phyloP scores from a whole-genome alignment of 169 alveolate species.

The Eimeria falciformis region DNA sequence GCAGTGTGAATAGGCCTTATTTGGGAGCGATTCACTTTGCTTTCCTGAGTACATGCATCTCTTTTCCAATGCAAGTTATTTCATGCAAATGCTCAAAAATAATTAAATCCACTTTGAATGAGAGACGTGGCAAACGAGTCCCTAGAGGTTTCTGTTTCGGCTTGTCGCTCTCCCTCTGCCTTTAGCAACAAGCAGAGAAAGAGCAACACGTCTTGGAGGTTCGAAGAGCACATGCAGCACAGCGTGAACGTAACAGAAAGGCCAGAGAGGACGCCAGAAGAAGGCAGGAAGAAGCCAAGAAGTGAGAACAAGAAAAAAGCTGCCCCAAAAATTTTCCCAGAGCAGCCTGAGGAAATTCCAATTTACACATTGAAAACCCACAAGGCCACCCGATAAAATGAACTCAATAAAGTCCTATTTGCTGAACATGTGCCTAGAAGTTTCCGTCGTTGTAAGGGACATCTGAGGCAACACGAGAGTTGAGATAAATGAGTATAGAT shows the following conservation, averaged over 20 bases:
- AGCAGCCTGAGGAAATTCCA: too few relatives aligned
- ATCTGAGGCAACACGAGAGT: not conserved
- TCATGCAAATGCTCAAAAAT: not conserved
- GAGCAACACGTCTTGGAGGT: conserved; percentile 34
- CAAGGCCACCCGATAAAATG: not conserved
- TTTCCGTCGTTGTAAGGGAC: not conserved
- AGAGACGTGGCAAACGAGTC: too few relatives aligned
- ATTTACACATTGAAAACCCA: not conserved
- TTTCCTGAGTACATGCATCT: too few relatives aligned
- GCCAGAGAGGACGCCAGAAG: conserved; percentile 43
- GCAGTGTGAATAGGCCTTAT: too few relatives aligned
- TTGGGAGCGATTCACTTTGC: too few relatives aligned
- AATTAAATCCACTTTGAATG: too few relatives aligned
- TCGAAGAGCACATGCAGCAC: conserved; percentile 33
- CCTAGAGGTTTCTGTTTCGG: not conserved
- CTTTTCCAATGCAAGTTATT: too few relatives aligned
- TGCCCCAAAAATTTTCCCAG: not conserved
- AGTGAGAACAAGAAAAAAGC: not conserved
- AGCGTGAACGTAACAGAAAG: conserved; percentile 50
- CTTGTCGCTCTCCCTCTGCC: not conserved
- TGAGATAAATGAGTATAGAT: too few relatives aligned
- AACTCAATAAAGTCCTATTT: not conserved
- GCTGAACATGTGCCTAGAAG: not conserved
- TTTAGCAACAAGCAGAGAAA: conserved; percentile 52
- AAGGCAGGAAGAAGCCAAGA: conserved; percentile 24